Percentiles rank a stretch among this genome's conserved stretches.
phyloP scores from a whole-genome alignment of 176 grass and related monocot species.

The Aegilops longissima region DNA sequence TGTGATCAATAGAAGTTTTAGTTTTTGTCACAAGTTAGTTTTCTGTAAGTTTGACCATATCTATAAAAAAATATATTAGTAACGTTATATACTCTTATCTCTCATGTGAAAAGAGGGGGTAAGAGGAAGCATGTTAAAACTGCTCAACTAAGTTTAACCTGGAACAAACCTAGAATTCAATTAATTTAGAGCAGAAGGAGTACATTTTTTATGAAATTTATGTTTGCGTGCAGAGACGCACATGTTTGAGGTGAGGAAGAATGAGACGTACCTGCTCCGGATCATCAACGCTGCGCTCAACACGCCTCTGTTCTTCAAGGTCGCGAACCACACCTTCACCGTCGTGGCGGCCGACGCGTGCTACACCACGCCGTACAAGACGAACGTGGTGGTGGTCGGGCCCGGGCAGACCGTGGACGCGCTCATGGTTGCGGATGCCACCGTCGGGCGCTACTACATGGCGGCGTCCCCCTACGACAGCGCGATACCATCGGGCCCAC shows the following conservation, averaged over 20 bases:
- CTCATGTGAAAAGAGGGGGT: too few species aligned
- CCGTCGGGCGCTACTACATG: conserved; percentile 45
- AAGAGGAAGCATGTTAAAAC: too few species aligned
- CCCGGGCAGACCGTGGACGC: conserved; percentile 74
- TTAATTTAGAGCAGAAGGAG: too few species aligned
- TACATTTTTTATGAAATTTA: too few species aligned
- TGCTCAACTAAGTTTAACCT: too few species aligned
- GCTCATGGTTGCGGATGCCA: conserved; percentile 39
- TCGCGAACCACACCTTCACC: conserved; percentile 58
- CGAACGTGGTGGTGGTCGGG: conserved; percentile 47
- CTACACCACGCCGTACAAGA: conserved; percentile 67
- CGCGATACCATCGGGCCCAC: not conserved
- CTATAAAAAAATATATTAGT: too few species aligned
- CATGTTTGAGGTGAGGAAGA: conserved; percentile 37
- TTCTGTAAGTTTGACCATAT: too few species aligned
- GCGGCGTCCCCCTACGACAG: conserved; percentile 47
- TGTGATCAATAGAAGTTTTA: not conserved
- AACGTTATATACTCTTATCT: too few species aligned
- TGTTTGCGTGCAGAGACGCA: conserved; percentile 13
- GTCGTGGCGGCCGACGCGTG: conserved; percentile 57
- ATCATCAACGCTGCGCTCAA: conserved; percentile 76
- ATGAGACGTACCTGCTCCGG: conserved; percentile 50
- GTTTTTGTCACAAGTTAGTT: too few species aligned
- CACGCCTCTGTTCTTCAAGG: conserved; percentile 64
- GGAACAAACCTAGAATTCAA: too few species aligned